Base-by-base conservation (phyloP, 2,329 filamentous ascomycete genomes). In the Rhinocladiella mackenziei region DNA sequence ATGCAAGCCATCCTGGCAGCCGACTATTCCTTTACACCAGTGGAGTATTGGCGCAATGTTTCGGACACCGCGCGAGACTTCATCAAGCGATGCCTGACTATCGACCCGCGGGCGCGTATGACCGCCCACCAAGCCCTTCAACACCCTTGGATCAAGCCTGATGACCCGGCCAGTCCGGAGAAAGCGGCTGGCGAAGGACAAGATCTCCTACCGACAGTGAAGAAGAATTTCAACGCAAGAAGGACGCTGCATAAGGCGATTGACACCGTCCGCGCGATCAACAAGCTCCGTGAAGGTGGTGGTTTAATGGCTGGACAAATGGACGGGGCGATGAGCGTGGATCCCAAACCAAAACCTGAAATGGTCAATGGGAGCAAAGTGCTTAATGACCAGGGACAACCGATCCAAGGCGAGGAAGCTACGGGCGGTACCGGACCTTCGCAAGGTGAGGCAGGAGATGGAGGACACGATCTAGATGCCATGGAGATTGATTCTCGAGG, bases 1-100 rank as follows among this genome's bases (percentile, higher is more conserved):
- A 97, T 98, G 91, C 91, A 97, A 71, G 92, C 92, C 58, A 98
- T 98, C 62, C 80, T 97, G 44, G 86, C 89, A 51, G 92, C 92
- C 48, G 91, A 97, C 71, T 98, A 97, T 73, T 86, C 81, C 61
- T 98, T 97, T 67, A 91, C 87, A 3, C 92, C 92, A 1, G 70
- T 86, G 50, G 91, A 96, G 64, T 97, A 97, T 75, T 98, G 92
- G 92, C 85, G 89, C 51, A 88, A 87, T 49, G 91, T 98, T 51
- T 94, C 88, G 17, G 75, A 83, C 39, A 77, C 81, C 36, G 86
- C 91, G 30, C 86, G 94, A 60, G 86, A 94, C 57, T 98, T 98
- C 67, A 95, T 98, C 69, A 81, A 83, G 57, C 78, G 81, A 53
- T 98, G 92, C 63, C 75, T 98, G 42, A 97, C 92, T 28, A 84